A percentile compares a stretch with the other conserved stretches of the same genome.
Evolutionary conservation across 345 rosid genomes (phyloP).

Genomic region (Aethionema arabicum): DNA sequence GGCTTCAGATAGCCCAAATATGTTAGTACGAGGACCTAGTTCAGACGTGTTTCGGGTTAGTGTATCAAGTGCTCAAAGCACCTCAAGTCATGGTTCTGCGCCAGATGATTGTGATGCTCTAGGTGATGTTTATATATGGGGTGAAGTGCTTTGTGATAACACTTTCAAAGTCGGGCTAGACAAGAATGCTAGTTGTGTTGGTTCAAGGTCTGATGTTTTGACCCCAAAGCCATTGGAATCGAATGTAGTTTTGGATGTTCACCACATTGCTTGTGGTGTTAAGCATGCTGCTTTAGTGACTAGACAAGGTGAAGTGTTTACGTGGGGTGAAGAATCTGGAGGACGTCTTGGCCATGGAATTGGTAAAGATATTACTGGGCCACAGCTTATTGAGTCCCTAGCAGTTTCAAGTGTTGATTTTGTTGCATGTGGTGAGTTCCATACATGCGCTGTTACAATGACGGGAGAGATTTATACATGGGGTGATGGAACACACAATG

Average conservation of each 20-base stretch:
- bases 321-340: conserved; percentile 97
- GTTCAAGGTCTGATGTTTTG: conserved; percentile 66
- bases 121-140: conserved; percentile 98
- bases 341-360: conserved; percentile 96
- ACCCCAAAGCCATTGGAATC: conserved; percentile 82
- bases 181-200: conserved; percentile 50
- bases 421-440: conserved; percentile 96
- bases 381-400: conserved; percentile 76
- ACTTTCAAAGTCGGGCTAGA: conserved; percentile 57
- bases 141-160: conserved; percentile 81
- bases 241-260: conserved; percentile 84
- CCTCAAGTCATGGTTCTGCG: conserved; percentile 95
- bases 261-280: conserved; percentile 85
- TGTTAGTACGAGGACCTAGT: conserved; percentile 80
- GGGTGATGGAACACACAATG: conserved; percentile 94
- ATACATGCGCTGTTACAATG: conserved; percentile 88
- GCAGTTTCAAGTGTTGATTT: conserved; percentile 60
- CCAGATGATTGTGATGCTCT: conserved; percentile 95
- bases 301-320: conserved; percentile 88
- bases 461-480: conserved; percentile 93
- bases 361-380: conserved; percentile 72
- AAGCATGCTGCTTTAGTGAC: conserved; percentile 89
- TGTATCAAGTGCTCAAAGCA: conserved; percentile 94
- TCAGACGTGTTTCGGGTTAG: conserved; percentile 95
- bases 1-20: conserved; percentile 72